Conservation (phyloP, 352 stramenopile species). For the Phytophthora niederhauseri region DNA sequence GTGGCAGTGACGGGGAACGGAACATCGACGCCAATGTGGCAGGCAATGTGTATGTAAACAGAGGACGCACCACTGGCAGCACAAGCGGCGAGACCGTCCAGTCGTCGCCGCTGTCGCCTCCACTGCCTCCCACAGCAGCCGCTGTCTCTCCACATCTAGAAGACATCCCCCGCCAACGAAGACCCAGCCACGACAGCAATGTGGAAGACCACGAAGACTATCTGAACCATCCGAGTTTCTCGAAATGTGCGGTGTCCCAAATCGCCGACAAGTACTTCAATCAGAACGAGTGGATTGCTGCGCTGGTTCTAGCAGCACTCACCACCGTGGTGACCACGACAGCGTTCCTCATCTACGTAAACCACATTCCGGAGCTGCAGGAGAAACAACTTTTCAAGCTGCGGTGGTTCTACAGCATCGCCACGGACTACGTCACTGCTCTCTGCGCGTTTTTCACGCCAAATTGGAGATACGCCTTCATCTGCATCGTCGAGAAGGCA, state of each 20-base stretch:
- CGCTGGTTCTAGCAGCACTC: constrained; percentile 41
- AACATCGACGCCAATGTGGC: neutral
- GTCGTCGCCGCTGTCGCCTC: constrained; percentile 23
- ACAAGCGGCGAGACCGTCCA: constrained; percentile 32
- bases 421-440: constrained; percentile 61
- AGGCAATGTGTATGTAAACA: constrained; percentile 4
- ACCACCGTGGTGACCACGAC: constrained; percentile 39
- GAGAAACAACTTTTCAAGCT: constrained; percentile 60
- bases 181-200: constrained; percentile 19
- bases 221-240: constrained; percentile 33
- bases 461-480: constrained; percentile 72
- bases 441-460: constrained; percentile 63
- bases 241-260: constrained; percentile 39
- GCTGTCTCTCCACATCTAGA: constrained; percentile 15
- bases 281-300: constrained; percentile 57
- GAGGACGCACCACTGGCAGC: constrained; percentile 33
- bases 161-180: constrained; percentile 8
- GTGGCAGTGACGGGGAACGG: constrained; percentile 23
- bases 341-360: constrained; percentile 48
- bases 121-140: constrained; percentile 11
- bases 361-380: constrained; percentile 51
- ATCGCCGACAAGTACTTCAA: constrained; percentile 47
- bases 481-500: constrained; percentile 68
- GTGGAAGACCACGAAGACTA: constrained; percentile 26
- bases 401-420: constrained; percentile 62